phyloP scores from a whole-genome alignment of 176 grass and related monocot genomes.

The Lolium multiflorum region DNA sequence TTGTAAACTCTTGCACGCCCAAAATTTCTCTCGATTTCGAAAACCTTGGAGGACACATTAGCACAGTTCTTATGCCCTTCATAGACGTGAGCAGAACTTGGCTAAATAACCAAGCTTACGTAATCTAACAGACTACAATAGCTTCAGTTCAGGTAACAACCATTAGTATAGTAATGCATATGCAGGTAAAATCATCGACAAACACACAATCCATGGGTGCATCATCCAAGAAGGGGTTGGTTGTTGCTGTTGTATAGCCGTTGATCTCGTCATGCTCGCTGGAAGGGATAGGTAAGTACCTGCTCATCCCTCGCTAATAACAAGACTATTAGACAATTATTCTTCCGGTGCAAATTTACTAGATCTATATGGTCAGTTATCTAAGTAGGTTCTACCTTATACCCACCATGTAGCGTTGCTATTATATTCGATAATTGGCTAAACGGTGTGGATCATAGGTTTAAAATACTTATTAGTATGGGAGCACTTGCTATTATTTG shows the following conservation, averaged over 20 bases:
- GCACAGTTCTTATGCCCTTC: constrained; percentile 98
- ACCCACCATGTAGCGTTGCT: too few species aligned
- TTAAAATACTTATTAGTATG: too few species aligned
- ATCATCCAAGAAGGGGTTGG: constrained; percentile 92
- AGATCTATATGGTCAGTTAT: too few species aligned
- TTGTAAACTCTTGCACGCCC: constrained; percentile 84
- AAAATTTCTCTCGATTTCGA: constrained; percentile 85
- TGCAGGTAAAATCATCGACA: constrained; percentile 98
- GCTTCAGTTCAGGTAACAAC: not conserved
- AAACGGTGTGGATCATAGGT: too few species aligned
- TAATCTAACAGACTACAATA: not conserved
- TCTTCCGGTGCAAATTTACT: too few species aligned
- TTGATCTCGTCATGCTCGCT: constrained; percentile 92
- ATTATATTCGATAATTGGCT: too few species aligned
- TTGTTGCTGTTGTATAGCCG: constrained; percentile 72
- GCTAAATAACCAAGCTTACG: not conserved
- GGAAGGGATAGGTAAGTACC: constrained; percentile 91
- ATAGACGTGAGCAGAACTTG: constrained; percentile 22
- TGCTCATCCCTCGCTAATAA: constrained; percentile 16
- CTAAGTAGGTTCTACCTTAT: too few species aligned
- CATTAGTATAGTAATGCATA: constrained; percentile 57
- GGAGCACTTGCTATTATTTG: too few species aligned
- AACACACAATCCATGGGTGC: constrained; percentile 85
- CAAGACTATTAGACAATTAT: too few species aligned
- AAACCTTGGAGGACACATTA: constrained; percentile 81